Evolutionary conservation across 2,329 filamentous ascomycete species (phyloP).

Genomic region (Chalaropsis thielavioides): DNA sequence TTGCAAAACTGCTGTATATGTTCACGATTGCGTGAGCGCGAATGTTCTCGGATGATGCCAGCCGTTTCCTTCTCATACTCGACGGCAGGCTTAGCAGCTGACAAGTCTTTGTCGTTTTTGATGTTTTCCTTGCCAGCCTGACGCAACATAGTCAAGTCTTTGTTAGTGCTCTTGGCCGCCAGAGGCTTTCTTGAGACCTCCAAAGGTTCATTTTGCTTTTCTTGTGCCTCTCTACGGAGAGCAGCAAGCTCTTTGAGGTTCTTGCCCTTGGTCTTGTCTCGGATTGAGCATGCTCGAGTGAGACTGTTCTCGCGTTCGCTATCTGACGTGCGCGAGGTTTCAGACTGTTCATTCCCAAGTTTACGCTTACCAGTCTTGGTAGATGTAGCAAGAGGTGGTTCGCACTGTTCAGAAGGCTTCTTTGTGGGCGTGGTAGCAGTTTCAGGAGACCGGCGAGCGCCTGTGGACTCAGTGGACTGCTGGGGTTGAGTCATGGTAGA

Average conservation of each 20-base stretch:
- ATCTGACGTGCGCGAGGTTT: background rate
- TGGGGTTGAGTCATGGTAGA: background rate
- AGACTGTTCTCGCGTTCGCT: slow-evolving; percentile 11
- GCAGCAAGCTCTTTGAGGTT: slow-evolving; percentile 34
- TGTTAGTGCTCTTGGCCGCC: slow-evolving; percentile 44
- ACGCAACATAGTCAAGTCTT: slow-evolving; percentile 31
- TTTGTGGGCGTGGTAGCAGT: background rate
- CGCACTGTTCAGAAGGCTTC: background rate
- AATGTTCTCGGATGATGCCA: background rate
- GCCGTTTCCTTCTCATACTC: background rate
- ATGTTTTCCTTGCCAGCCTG: slow-evolving; percentile 5
- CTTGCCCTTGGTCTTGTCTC: slow-evolving; percentile 27
- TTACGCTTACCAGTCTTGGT: slow-evolving; percentile 15
- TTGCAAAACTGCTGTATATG: slow-evolving; percentile 1
- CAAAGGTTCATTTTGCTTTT: slow-evolving; percentile 19
- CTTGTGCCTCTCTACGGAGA: slow-evolving; percentile 29
- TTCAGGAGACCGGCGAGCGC: background rate
- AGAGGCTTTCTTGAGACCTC: slow-evolving; percentile 34
- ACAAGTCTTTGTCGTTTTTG: slow-evolving; percentile 2
- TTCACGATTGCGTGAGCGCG: background rate
- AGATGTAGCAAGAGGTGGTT: background rate
- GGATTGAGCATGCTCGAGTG: slow-evolving; percentile 8
- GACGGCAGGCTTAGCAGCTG: background rate
- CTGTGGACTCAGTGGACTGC: background rate
- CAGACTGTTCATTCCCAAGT: slow-evolving; percentile 6